Percentiles rank a stretch among this genome's conserved stretches.
Conservation (phyloP, 2,329 filamentous ascomycete species). For the Diaporthe humulicola region DNA sequence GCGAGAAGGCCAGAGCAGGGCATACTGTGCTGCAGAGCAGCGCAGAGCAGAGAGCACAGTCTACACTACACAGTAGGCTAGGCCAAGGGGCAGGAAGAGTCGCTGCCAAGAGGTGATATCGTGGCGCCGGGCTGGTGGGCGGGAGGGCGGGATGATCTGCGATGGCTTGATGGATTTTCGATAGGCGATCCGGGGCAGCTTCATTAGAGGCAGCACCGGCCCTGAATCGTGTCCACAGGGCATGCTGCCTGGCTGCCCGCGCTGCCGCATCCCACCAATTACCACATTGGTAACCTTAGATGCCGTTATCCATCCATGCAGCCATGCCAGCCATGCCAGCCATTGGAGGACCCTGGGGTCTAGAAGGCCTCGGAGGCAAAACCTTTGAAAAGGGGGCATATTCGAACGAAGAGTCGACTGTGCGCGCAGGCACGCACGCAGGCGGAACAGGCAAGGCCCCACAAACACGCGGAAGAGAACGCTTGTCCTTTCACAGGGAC, state of each 20-base stretch:
- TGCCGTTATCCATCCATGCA: slow-evolving; percentile 2
- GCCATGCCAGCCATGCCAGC: not conserved
- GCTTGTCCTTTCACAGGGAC: not conserved
- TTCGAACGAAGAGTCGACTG: not conserved
- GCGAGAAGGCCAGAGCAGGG: not conserved
- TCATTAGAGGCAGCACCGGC: slow-evolving; percentile 2
- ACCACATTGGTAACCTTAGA: not conserved
- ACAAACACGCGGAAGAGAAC: slow-evolving; percentile 3
- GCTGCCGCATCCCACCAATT: slow-evolving; percentile 6
- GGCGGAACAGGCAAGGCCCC: not conserved
- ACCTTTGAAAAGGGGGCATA: not conserved
- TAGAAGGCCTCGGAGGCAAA: not conserved
- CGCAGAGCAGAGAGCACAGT: not conserved
- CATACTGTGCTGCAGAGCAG: not conserved
- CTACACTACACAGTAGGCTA: too few relatives aligned
- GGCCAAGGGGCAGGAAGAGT: not conserved
- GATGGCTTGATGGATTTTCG: slow-evolving; percentile 31
- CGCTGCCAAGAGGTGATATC: slow-evolving; percentile 26
- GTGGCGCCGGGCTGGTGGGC: slow-evolving; percentile 23
- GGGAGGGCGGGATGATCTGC: slow-evolving; percentile 30
- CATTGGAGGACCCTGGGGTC: not conserved
- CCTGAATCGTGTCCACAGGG: slow-evolving; percentile 10
- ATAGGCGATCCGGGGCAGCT: slow-evolving; percentile 27
- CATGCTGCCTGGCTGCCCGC: slow-evolving; percentile 1
- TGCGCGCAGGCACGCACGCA: not conserved